phyloP scores from a whole-genome alignment of 306 rosid species.

The Senna tora region DNA sequence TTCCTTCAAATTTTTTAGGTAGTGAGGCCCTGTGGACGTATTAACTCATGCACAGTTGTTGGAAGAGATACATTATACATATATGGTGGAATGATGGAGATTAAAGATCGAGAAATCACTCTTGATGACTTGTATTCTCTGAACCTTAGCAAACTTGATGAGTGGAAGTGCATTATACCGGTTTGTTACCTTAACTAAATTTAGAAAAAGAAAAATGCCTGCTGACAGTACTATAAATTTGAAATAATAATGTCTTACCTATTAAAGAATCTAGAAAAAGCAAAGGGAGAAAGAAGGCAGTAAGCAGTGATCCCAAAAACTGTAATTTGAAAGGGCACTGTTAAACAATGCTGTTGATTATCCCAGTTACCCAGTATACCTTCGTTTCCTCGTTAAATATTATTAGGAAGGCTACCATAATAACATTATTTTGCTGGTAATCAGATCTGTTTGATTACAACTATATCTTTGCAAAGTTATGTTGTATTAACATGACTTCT shows the following conservation, averaged over 20 bases:
- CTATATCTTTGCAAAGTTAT: constrained; percentile 15
- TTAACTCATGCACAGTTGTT: constrained; percentile 87
- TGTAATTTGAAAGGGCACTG: too few species aligned
- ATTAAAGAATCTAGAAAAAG: not conserved
- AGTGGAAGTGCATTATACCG: constrained; percentile 98
- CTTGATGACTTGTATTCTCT: constrained; percentile 92
- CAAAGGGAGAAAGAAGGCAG: not conserved
- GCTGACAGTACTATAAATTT: constrained; percentile 4
- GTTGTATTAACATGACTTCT: not conserved
- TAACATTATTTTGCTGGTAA: constrained; percentile 1
- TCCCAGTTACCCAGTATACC: too few species aligned
- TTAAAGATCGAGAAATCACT: constrained; percentile 84
- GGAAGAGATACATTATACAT: constrained; percentile 84
- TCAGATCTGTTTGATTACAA: not conserved
- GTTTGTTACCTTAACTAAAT: constrained; percentile 53
- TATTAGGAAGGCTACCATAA: not conserved
- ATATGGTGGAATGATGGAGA: constrained; percentile 98
- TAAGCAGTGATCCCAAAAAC: constrained; percentile 4
- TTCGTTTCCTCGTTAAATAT: too few species aligned
- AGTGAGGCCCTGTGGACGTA: constrained; percentile 97
- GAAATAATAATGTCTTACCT: not conserved
- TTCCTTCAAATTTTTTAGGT: constrained; percentile 51
- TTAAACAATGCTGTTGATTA: too few species aligned
- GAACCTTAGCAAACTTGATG: constrained; percentile 96
- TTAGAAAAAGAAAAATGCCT: constrained; percentile 16